Percentiles rank a stretch among this genome's conserved stretches.
Evolutionary conservation across 1,284 basidiomycete species (phyloP).

Genomic region (Pyrrhoderma lamaoense): DNA sequence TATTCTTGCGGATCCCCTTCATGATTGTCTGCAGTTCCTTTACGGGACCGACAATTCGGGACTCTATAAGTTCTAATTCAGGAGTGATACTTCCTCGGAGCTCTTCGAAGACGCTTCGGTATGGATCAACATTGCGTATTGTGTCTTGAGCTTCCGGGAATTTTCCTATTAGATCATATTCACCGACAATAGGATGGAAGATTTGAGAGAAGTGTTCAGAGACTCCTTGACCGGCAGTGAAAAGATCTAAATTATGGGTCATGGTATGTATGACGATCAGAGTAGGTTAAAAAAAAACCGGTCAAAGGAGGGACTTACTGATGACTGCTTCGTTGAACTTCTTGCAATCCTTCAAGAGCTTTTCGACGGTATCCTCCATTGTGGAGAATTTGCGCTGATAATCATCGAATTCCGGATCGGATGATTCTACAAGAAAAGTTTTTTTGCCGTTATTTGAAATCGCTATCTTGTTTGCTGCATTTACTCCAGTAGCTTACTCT

Average conservation of each 20-base stretch:
- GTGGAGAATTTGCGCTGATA: conserved; percentile 70
- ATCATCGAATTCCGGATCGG: conserved; percentile 84
- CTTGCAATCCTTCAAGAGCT: conserved; percentile 88
- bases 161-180: conserved; percentile 75
- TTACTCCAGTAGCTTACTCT: conserved; percentile 53
- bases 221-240: conserved; percentile 74
- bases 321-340: conserved; percentile 80
- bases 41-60: conserved; percentile 75
- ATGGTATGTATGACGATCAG: not conserved
- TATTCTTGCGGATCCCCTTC: conserved; percentile 89
- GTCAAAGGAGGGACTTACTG: conserved; percentile 37
- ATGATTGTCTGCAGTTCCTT: conserved; percentile 86
- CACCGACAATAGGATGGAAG: conserved; percentile 76
- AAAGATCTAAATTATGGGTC: conserved; percentile 48
- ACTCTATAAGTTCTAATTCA: conserved; percentile 93
- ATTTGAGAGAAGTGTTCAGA: conserved; percentile 70
- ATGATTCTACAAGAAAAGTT: conserved; percentile 52
- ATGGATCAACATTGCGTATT: conserved; percentile 68
- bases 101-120: conserved; percentile 76
- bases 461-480: not conserved
- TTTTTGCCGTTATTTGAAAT: conserved; percentile 1
- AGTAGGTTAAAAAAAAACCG: conserved; percentile 5
- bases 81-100: conserved; percentile 74
- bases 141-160: conserved; percentile 77
- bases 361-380: conserved; percentile 80